Evolutionary conservation across 164 flowering plant species (phyloP), one percentile per base, ranked within the genome.

Genomic region (Amborella trichopoda): DNA sequence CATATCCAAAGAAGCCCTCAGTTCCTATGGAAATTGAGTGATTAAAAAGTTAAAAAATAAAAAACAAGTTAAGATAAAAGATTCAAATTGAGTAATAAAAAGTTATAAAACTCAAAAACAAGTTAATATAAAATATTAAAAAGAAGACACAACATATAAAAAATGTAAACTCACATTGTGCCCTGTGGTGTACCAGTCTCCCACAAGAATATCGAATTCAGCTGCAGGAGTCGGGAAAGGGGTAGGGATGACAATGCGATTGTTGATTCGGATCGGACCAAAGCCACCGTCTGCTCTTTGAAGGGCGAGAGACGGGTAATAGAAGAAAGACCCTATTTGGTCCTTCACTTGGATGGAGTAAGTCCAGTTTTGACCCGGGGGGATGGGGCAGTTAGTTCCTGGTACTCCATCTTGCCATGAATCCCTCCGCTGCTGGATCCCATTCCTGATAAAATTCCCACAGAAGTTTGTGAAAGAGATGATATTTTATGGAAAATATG

Each of bases 361-460:
- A 11, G 86, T 82, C 83, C 85, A 86, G 46, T 76, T 86, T 2
- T 8, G 53, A 0, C 83, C 80, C 0, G 91, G 78, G 20, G n/a
- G 53, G 30, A 86, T 78, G 0, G 85, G 86, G 42, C 88, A 86
- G 50, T 86, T 82, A 11, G 86, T 82, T 13, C 86, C 89, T 0
- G 73, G 71, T 6, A 78, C 81, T 16, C 95, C 88, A 46, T 86
- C 95, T 66, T 85, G 91, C 88, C 91, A 85, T 27, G 95, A 75
- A 53, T 77, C 73, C 33, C 55, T 54, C 49, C 88, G 62, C 46
- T 72, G 81, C 48, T 81, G 80, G 44, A 85, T 75, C 0, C 90
- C 90, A 51, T 81, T 79, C 90, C 90, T 83, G 33, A 34, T n/a
- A 20, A 3, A 20, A 48, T 5, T 19, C 5, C 16, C 36, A 37